Percentiles rank a stretch among this genome's conserved stretches.
Evolutionary conservation across 1,284 basidiomycete genomes (phyloP).

Genomic region (Trichosporon ovoides): DNA sequence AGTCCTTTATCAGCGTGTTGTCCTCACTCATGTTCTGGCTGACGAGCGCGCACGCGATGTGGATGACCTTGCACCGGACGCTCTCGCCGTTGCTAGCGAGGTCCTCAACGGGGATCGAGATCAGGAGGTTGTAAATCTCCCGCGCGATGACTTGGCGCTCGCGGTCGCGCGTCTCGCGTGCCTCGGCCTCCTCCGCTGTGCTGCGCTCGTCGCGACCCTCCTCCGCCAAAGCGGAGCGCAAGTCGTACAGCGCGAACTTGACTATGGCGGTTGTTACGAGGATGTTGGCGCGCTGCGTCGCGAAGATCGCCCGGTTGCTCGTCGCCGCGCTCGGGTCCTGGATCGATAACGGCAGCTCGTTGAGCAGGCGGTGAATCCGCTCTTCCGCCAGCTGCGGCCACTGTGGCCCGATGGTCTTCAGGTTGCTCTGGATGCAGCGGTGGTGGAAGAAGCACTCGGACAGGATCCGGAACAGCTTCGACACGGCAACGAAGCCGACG

Average conservation of each 20-base stretch:
- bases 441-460: conserved; percentile 47
- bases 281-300: conserved; percentile 44
- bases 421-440: conserved; percentile 31
- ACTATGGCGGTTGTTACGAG: conserved; percentile 45
- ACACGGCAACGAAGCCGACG: conserved; percentile 44
- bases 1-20: conserved; percentile 44
- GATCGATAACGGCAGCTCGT: conserved; percentile 33
- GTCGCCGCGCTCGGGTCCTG: conserved; percentile 31
- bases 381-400: conserved; percentile 37
- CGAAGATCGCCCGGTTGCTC: conserved; percentile 34
- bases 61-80: conserved; percentile 46
- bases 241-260: conserved; percentile 47
- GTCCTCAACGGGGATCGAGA: conserved; percentile 47
- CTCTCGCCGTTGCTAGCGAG: conserved; percentile 48
- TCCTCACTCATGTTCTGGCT: conserved; percentile 32
- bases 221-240: conserved; percentile 35
- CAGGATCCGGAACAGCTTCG: conserved; percentile 42
- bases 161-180: conserved; percentile 27
- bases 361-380: conserved; percentile 33
- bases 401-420: conserved; percentile 20
- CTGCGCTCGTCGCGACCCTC: conserved; percentile 20
- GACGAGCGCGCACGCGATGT: conserved; percentile 46
- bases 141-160: conserved; percentile 44
- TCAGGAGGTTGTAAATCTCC: conserved; percentile 44
- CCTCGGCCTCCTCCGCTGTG: not conserved